These are phyloP conservation scores for Pseudocercospora macadamiae DNA, from an alignment of 2,329 filamentous ascomycete genomes.

Conservation along the genomic window DNA sequence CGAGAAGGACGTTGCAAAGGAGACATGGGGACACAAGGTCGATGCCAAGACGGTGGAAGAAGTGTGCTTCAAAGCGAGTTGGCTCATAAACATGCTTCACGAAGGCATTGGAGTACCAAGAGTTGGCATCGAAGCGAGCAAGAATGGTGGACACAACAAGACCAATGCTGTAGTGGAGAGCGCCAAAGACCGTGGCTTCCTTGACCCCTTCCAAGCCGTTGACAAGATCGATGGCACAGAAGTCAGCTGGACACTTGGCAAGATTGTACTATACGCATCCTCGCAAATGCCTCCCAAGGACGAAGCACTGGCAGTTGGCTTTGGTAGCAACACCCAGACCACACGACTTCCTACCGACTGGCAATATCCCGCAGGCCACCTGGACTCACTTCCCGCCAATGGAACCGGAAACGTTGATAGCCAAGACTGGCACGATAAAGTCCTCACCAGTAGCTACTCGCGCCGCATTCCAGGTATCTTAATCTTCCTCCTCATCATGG, in stretches of 20 bases:
- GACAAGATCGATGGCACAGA: conserved; percentile 90
- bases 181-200: conserved; percentile 70
- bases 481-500: conserved; percentile 73
- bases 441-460: conserved; percentile 66
- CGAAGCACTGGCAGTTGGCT: conserved; percentile 77
- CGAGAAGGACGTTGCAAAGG: conserved; percentile 62
- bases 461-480: conserved; percentile 74
- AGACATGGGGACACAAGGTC: conserved; percentile 76
- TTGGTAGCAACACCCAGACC: conserved; percentile 71
- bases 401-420: conserved; percentile 49
- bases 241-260: conserved; percentile 95
- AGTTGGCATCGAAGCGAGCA: conserved; percentile 64
- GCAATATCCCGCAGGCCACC: conserved; percentile 68
- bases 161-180: conserved; percentile 71
- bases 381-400: conserved; percentile 40
- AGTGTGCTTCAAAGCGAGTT: conserved; percentile 96
- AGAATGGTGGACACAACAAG: conserved; percentile 67
- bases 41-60: conserved; percentile 74
- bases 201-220: conserved; percentile 87
- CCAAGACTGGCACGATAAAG: conserved; percentile 58
- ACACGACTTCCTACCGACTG: conserved; percentile 63
- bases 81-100: conserved; percentile 95
- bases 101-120: conserved; percentile 93
- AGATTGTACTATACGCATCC: conserved; percentile 92
- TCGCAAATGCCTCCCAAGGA: conserved; percentile 75